Percentiles rank a stretch among this genome's conserved stretches.
phyloP scores from a whole-genome alignment of 805 yeast genomes.

The Diddensiella santjacobensis region DNA sequence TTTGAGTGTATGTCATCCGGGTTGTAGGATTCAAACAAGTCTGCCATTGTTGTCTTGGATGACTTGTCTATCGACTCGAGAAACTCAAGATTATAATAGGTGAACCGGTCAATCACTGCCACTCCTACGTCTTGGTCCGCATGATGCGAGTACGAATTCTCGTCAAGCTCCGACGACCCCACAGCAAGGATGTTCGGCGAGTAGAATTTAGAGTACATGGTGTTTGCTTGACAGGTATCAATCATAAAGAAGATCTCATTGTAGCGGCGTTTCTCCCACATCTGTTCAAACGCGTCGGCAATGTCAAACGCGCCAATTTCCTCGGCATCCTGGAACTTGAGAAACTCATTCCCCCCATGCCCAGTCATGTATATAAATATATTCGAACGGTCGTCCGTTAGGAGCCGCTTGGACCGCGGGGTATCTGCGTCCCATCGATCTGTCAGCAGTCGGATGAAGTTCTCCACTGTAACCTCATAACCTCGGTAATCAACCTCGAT shows the following conservation, averaged over 20 bases:
- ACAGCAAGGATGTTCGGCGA: slow-evolving; percentile 91
- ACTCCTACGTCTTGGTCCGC: slow-evolving; percentile 95
- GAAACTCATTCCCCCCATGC: slow-evolving; percentile 96
- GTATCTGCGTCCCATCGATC: slow-evolving; percentile 95
- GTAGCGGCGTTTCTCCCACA: slow-evolving; percentile 93
- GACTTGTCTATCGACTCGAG: slow-evolving; percentile 76
- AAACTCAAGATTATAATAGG: slow-evolving; percentile 85
- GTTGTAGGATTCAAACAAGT: slow-evolving; percentile 79
- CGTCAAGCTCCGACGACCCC: slow-evolving; percentile 84
- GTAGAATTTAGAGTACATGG: slow-evolving; percentile 90
- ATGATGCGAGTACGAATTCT: slow-evolving; percentile 91
- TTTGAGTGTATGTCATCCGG: slow-evolving; percentile 83
- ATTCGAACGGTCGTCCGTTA: slow-evolving; percentile 92
- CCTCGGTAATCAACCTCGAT: slow-evolving; percentile 97
- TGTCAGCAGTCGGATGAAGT: slow-evolving; percentile 84
- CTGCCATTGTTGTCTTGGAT: slow-evolving; percentile 72
- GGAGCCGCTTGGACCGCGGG: slow-evolving; percentile 83
- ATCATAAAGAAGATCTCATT: slow-evolving; percentile 96
- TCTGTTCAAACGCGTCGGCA: slow-evolving; percentile 95
- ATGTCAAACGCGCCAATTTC: slow-evolving; percentile 93
- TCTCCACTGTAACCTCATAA: slow-evolving; percentile 96
- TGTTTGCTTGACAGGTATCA: slow-evolving; percentile 98
- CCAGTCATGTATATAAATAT: slow-evolving; percentile 95
- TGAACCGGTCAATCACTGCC: slow-evolving; percentile 95
- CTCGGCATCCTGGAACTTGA: slow-evolving; percentile 97